Evolutionary conservation across 768 basidiomycete genomes (phyloP).

Genomic region (Fomitopsis serialis): DNA sequence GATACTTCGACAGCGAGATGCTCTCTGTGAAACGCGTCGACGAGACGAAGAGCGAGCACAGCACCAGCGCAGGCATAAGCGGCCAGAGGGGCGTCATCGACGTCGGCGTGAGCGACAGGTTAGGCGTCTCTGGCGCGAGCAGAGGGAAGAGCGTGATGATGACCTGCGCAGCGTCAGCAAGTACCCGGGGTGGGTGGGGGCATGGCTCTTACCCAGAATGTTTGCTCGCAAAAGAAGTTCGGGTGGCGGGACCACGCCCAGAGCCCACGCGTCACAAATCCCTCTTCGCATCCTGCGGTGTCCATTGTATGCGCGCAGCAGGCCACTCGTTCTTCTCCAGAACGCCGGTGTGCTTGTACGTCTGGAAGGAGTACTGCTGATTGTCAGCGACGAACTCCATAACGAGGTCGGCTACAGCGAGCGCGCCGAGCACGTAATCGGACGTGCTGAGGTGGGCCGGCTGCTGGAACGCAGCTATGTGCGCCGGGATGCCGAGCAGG

Average conservation of each 20-base stretch:
- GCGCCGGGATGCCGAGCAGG: slow-evolving; percentile 57
- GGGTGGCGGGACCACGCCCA: slow-evolving; percentile 90
- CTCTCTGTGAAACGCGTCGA: slow-evolving; percentile 80
- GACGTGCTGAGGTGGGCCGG: slow-evolving; percentile 46
- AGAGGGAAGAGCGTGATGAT: slow-evolving; percentile 67
- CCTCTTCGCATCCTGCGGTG: slow-evolving; percentile 65
- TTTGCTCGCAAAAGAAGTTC: slow-evolving; percentile 88
- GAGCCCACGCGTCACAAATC: slow-evolving; percentile 80
- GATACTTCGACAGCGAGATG: slow-evolving; percentile 74
- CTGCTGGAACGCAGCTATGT: slow-evolving; percentile 49
- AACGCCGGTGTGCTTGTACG: slow-evolving; percentile 57
- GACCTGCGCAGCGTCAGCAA: slow-evolving; percentile 35
- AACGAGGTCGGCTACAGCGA: slow-evolving; percentile 54
- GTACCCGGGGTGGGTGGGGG: not conserved
- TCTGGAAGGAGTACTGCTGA: slow-evolving; percentile 83
- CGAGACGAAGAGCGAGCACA: slow-evolving; percentile 68
- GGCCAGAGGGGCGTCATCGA: slow-evolving; percentile 27
- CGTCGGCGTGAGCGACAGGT: slow-evolving; percentile 12
- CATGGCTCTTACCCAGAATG: slow-evolving; percentile 62
- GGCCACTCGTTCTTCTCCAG: slow-evolving; percentile 51
- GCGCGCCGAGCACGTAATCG: slow-evolving; percentile 56
- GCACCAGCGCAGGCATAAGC: slow-evolving; percentile 51
- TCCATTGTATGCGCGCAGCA: slow-evolving; percentile 62
- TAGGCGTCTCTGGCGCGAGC: slow-evolving; percentile 34
- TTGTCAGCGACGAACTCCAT: slow-evolving; percentile 87